Conservation (phyloP, 495 filamentous ascomycete species). For the Aspergillus heteromorphus region DNA sequence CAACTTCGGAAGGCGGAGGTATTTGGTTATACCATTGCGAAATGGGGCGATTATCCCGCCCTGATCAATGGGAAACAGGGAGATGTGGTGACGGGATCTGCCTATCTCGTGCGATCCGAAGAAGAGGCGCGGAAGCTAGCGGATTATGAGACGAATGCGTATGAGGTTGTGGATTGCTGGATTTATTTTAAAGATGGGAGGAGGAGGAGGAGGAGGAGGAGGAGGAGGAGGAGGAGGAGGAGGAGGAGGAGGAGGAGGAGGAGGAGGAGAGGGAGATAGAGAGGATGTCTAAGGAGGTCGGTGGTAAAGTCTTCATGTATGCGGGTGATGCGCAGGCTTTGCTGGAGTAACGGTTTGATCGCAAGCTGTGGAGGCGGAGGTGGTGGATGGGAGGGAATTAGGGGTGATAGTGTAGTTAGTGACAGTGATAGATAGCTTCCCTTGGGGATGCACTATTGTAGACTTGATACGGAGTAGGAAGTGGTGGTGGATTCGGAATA, state of each 20-base stretch:
- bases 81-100: constrained; percentile 14
- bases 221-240: no score
- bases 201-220: not conserved
- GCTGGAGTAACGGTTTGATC: constrained; percentile 15
- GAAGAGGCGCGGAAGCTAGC: constrained; percentile 16
- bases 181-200: constrained; percentile 7
- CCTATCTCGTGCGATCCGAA: constrained; percentile 12
- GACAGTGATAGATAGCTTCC: no score
- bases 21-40: constrained; percentile 14
- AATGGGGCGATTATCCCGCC: constrained; percentile 22
- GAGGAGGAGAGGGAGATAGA: no score
- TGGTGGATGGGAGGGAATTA: constrained; percentile 8
- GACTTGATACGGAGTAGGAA: no score
- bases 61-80: constrained; percentile 15
- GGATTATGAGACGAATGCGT: constrained; percentile 19
- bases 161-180: constrained; percentile 10
- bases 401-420: no score
- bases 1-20: constrained; percentile 14
- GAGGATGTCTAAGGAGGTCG: not conserved
- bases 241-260: no score
- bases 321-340: constrained; percentile 15
- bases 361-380: constrained; percentile 12
- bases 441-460: no score
- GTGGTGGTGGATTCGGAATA: no score
- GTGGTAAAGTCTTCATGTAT: constrained; percentile 13